Evolutionary conservation across 2,329 filamentous ascomycete species (phyloP).

Genomic region (Fusarium nygamai): DNA sequence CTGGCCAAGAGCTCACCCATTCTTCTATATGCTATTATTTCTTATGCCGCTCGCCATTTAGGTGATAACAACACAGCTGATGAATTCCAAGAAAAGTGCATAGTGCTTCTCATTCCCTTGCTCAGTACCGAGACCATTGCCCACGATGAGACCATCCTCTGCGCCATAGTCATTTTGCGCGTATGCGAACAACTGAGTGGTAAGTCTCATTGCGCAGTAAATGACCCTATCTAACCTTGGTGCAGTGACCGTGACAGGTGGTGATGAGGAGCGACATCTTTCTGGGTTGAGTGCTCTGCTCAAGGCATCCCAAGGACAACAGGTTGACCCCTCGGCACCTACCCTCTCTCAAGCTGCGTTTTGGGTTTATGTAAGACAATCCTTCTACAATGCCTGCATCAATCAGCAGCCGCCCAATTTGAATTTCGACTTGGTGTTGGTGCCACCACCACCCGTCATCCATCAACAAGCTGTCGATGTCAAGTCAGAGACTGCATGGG

Average conservation of each 20-base stretch:
- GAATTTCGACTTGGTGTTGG: not conserved
- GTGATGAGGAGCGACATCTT: constrained; percentile 31
- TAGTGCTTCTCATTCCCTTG: constrained; percentile 5
- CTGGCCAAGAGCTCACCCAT: constrained; percentile 5
- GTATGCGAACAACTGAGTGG: constrained; percentile 9
- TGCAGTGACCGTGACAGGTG: not conserved
- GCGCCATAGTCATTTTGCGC: constrained; percentile 10
- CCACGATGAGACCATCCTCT: not conserved
- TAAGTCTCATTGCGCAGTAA: not conserved
- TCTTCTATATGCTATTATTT: not conserved
- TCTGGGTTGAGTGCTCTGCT: constrained; percentile 28
- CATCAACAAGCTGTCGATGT: not conserved
- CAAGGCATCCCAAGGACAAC: constrained; percentile 25
- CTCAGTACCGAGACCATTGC: constrained; percentile 2
- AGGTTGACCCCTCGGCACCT: constrained; percentile 21
- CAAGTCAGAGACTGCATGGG: constrained; percentile 30
- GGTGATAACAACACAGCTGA: not conserved
- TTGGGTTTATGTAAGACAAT: constrained; percentile 34
- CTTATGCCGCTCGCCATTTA: constrained; percentile 2
- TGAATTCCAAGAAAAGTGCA: not conserved
- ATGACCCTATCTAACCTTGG: not conserved
- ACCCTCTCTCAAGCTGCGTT: constrained; percentile 31
- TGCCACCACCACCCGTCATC: not conserved
- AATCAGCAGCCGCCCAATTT: constrained; percentile 30
- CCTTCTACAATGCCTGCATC: constrained; percentile 32